Base-by-base conservation (phyloP, 1,284 basidiomycete genomes). In the Polyporus tsugae region DNA sequence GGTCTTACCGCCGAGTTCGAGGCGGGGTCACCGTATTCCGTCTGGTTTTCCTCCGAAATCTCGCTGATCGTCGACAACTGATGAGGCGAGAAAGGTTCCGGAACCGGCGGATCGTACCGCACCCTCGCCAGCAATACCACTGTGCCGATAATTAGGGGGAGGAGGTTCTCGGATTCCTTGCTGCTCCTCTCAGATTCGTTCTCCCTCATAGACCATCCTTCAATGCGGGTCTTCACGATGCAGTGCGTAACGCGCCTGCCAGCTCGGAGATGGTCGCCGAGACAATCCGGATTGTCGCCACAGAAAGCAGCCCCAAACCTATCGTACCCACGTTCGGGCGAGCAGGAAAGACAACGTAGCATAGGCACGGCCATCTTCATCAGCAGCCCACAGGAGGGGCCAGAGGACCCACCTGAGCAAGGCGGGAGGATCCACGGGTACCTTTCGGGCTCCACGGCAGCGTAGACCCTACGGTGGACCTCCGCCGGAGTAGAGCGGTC, bases 251-350 rank as follows among this genome's bases (percentile, higher is more conserved):
- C 9, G 29, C 2, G 33, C 15, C 33, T 6, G 46, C 19, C 60
- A 29, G 22, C n/a, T 5, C 33, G 41, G 6, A 39, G 6, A 44
- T 68, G 66, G 13, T 25, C 38, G 6, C 60, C 22, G 9, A 69
- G 33, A 63, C 75, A 77, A n/a, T 66, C 62, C 6, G 62, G 19
- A 33, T 70, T 63, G 35, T 70, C 70, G 44, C 1, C 3, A 33
- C 75, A 77, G 49, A 76, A 65, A 4, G 39, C 61, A 38, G 36
- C 60, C 29, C 55, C 42, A 15, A 55, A 19, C 17, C 29, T 35
- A 11, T 49, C n/a, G 33, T 55, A 55, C 19, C 53, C 53, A 35
- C 7, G 1, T 35, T 55, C 53, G 29, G 53, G 53, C 7, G 29
- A 15, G 33, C 53, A 55, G 29, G 33, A 1, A 63, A 62, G 11